Evolutionary conservation across 1,139 yeast species (phyloP).

Genomic region (Candida mesenterica): DNA sequence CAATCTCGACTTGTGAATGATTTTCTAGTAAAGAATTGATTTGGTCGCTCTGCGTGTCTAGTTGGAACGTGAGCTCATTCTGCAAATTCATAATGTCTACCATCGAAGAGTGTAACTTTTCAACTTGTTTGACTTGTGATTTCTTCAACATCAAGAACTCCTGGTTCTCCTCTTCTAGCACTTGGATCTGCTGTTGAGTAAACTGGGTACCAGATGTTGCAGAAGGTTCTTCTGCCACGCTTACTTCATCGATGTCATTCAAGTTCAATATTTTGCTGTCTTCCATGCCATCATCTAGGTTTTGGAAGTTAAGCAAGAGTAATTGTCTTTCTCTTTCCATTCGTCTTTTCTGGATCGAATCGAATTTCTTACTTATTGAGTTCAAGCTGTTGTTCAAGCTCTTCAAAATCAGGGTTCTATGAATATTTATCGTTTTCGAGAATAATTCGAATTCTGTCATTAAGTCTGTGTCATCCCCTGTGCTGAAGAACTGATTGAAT

Average conservation of each 20-base stretch:
- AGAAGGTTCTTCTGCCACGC: conserved; percentile 23
- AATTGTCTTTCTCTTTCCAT: conserved; percentile 41
- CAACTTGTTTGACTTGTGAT: conserved; percentile 67
- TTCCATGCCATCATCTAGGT: conserved; percentile 24
- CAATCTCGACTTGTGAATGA: conserved; percentile 67
- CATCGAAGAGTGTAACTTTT: conserved; percentile 72
- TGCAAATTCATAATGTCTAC: conserved; percentile 79
- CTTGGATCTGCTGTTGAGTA: conserved; percentile 63
- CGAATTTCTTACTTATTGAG: conserved; percentile 33
- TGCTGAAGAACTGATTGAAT: conserved; percentile 24
- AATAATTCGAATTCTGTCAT: conserved; percentile 26
- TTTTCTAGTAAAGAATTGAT: conserved; percentile 66
- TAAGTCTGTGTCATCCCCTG: conserved; percentile 27
- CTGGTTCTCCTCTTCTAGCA: conserved; percentile 70
- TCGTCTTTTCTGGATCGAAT: conserved; percentile 44
- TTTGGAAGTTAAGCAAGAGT: conserved; percentile 42
- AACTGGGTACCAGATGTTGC: conserved; percentile 21
- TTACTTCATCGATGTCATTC: conserved; percentile 10
- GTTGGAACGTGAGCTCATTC: conserved; percentile 71
- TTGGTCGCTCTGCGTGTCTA: conserved; percentile 73
- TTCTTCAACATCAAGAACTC: conserved; percentile 59
- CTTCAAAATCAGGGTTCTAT: conserved; percentile 39
- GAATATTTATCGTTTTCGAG: conserved; percentile 25
- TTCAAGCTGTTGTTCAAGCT: conserved; percentile 38
- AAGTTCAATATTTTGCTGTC: no score